Evolutionary conservation across 805 yeast species (phyloP), one percentile per base, ranked within the genome.

Genomic region (Millerozyma acaciae): DNA sequence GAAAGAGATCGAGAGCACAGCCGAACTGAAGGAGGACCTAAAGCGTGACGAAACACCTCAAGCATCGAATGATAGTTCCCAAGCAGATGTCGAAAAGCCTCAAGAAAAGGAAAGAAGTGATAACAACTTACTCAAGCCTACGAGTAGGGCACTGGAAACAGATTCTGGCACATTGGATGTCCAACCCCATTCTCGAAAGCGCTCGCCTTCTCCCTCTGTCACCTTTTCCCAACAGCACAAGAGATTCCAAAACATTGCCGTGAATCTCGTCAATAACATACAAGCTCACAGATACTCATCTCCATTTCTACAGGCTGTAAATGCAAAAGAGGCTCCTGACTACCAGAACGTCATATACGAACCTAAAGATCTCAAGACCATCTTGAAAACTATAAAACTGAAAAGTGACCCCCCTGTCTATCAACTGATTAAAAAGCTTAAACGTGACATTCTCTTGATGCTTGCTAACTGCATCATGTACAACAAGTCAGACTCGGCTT

Each of bases 401-500:
- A 67, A 64, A 33, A 40, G 43, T 1, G 55, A 51, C 8, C 49
- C 53, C 6, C 61, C 66, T 2, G 50, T 44, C 16, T 76, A 76
- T 32, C 80, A 78, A 0, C 66, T 70, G 34, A 71, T 84, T 26
- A 65, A 70, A 21, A 78, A 80, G 37, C 60, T 85, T 15, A 86
- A 84, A 44, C 62, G 82, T 32, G 85, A 81, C 40, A 64, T 85
- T 27, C 70, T 80, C 62, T 62, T 80, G 38, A 83, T 85, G 93
- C 83, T 81, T 59, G 82, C 90, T 32, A 85, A 85, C 54, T 85
- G 90, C 12, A 72, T 84, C 12, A 85, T 85, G 93, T 85, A 79
- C 59, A 84, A 85, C 54, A 74, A 74, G 45, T 68, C 76, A 40
- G 77, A 73, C 39, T 73, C 78, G 17, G 86, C 80, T 34, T 68